Conservation (phyloP, 2,329 filamentous ascomycete species). For the Colletotrichum tamarilloi region DNA sequence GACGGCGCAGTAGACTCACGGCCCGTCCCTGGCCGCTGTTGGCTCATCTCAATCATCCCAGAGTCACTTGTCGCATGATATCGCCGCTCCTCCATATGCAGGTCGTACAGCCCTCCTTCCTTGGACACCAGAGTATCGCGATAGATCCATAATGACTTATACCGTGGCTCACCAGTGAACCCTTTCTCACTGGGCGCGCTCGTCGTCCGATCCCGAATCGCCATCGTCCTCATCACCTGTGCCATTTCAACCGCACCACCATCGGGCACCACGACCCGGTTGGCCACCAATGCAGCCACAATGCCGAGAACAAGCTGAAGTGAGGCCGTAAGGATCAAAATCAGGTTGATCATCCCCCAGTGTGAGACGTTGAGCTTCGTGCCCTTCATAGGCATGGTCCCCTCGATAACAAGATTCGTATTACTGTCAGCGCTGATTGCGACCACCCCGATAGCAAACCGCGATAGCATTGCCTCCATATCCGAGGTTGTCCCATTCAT, state of each 20-base stretch:
- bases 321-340: conserved; percentile 45
- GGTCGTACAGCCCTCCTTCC: conserved; percentile 25
- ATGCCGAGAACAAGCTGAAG: conserved; percentile 45
- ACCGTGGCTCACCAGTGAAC: background rate
- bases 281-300: conserved; percentile 39
- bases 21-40: background rate
- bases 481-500: conserved; percentile 41
- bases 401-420: conserved; percentile 39
- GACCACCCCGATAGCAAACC: conserved; percentile 50
- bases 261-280: conserved; percentile 41
- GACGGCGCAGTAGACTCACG: background rate
- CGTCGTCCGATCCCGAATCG: conserved; percentile 8
- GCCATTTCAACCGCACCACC: conserved; percentile 31
- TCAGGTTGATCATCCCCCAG: conserved; percentile 46
- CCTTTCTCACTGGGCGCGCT: background rate
- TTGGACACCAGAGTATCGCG: conserved; percentile 15
- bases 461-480: conserved; percentile 50
- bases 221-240: conserved; percentile 35
- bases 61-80: background rate
- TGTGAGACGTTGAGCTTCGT: conserved; percentile 45
- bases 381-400: conserved; percentile 45
- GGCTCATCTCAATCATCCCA: conserved; percentile 30
- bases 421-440: conserved; percentile 47
- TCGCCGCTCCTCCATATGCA: conserved; percentile 34
- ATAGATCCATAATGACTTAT: conserved; percentile 31